Conservation (phyloP, 169 alveolate genomes). For the Cryptosporidium ubiquitum region DNA sequence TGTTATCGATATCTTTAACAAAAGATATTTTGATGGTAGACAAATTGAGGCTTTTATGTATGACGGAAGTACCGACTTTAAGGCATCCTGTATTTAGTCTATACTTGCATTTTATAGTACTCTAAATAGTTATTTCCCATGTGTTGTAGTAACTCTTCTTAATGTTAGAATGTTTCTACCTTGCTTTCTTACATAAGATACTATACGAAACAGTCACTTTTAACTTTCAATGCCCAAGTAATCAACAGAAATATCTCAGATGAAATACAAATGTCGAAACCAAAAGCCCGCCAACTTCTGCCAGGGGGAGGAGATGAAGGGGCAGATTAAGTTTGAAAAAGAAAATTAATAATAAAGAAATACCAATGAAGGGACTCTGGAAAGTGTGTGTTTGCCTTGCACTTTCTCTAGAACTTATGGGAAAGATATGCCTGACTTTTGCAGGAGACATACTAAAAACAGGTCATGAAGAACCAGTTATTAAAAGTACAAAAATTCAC, state of each 20-base stretch:
- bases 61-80: constrained; percentile 87
- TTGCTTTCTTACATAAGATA: background rate
- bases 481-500: background rate
- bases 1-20: constrained; percentile 79
- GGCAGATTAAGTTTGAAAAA: background rate
- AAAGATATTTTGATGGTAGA: constrained; percentile 80
- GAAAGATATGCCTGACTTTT: background rate
- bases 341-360: background rate
- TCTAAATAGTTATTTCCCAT: background rate
- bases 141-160: background rate
- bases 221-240: too few relatives aligned
- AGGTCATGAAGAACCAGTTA: background rate
- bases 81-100: constrained; percentile 68
- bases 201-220: background rate
- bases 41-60: constrained; percentile 79
- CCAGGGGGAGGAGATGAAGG: background rate
- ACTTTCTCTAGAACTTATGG: background rate
- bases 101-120: background rate
- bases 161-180: background rate
- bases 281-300: background rate
- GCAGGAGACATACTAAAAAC: background rate
- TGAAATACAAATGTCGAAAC: background rate
- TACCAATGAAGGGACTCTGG: background rate
- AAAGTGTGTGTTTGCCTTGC: background rate
- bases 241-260: background rate